phyloP scores from a whole-genome alignment of 2,329 filamentous ascomycete genomes.

The Colletotrichum kahawae region DNA sequence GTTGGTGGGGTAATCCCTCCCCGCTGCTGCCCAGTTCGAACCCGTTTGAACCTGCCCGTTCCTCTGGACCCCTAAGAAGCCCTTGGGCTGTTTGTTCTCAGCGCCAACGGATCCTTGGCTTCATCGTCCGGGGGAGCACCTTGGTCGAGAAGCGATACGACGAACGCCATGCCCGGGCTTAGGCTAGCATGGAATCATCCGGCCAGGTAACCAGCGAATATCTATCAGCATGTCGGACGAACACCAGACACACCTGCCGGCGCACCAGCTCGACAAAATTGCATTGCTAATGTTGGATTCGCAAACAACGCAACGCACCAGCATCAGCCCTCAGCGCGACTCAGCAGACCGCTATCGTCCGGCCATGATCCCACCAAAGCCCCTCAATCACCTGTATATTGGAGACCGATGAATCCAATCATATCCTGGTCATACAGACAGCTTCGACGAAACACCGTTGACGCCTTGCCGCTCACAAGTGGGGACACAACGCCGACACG shows the following conservation, averaged over 20 bases:
- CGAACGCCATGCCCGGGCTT: background rate
- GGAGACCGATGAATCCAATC: background rate
- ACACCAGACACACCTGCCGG: background rate
- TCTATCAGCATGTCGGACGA: background rate
- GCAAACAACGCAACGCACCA: background rate
- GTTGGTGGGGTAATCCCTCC: conserved; percentile 5
- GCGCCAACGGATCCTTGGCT: background rate
- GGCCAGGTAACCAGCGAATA: background rate
- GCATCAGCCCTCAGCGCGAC: background rate
- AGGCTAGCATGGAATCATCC: background rate
- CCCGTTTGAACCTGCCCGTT: background rate
- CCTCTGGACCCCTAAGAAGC: background rate
- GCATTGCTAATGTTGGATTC: background rate
- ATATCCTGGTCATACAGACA: background rate
- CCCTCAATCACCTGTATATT: conserved; percentile 6
- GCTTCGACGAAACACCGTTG: background rate
- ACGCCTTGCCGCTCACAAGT: background rate
- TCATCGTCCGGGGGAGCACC: background rate
- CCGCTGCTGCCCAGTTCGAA: background rate
- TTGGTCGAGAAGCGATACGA: background rate
- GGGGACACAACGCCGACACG: background rate
- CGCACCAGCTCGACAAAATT: background rate
- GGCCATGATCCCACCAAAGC: conserved; percentile 1
- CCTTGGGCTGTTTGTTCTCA: background rate
- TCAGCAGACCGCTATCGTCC: background rate